Evolutionary conservation across 2,329 filamentous ascomycete species (phyloP), one percentile per base, ranked within the genome.

Genomic region (Aspergillus caelatus): DNA sequence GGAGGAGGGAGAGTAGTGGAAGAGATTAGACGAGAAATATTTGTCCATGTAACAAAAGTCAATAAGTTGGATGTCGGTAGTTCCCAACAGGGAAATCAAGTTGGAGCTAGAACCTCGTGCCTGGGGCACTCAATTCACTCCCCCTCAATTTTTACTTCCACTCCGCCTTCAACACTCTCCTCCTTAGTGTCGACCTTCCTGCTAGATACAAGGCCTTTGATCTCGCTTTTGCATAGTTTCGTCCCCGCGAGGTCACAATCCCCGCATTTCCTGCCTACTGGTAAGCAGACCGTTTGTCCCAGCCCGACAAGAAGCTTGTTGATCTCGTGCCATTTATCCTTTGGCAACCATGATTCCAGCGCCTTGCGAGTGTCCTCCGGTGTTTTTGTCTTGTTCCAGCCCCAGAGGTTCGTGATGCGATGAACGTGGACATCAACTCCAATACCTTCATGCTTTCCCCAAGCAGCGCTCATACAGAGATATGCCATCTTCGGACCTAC

Each of bases 401-500:
- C 91, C 93, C 93, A 97, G 32, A 96, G 82, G 79, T 97, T 97
- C 58, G 93, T 94, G 78, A 97, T 96, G 61, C 94, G 90, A 79
- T 97, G 94, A 4, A 97, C 94, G 78, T 97, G 94, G 6, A 97
- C 93, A 76, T 97, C 94, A 56, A 97, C 94, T 30, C 94, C 94
- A 67, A 97, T 96, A 9, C 94, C 94, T 68, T 89, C 84, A 57
- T 87, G 84, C 52, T 84, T 81, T 2, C 87, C 88, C 90, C 90
- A 85, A 72, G 90, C 92, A 0, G 90, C 90, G 54, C 89, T 90
- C 81, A 97, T 87, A 75, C 91, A 94, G 26, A 97, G 85, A 76
- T 95, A 94, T 14, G 90, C 93, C 94, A 97, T 97, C 80, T 97
- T 97, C 34, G 94, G 94, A 0, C 94, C 94, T 1, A 97, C 94